Conservation (phyloP, 305 asterid species). For the Fraxinus paxiana region DNA sequence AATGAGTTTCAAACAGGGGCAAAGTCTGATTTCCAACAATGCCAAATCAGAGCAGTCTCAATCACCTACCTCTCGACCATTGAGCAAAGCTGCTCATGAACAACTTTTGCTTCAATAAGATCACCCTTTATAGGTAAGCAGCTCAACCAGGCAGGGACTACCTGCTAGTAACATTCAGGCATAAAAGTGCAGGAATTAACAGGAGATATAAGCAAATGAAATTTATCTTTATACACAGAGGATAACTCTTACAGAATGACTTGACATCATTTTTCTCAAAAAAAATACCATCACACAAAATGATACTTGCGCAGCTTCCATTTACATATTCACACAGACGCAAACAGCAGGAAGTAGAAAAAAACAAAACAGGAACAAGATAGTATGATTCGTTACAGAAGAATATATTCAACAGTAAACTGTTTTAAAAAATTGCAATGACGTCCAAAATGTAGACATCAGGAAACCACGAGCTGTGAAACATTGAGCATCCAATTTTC, state of each 20-base stretch:
- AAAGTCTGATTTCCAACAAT: not conserved
- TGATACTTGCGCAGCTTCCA: not conserved
- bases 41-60: slow-evolving; percentile 1
- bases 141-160: slow-evolving; percentile 89
- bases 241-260: not conserved
- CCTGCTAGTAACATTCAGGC: slow-evolving; percentile 37
- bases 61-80: slow-evolving; percentile 72
- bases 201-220: slow-evolving; percentile 8
- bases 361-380: not conserved
- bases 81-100: slow-evolving; percentile 84
- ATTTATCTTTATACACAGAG: not conserved
- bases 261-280: not conserved
- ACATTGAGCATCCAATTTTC: not conserved
- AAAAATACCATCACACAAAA: not conserved
- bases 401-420: not conserved
- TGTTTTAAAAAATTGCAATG: not conserved
- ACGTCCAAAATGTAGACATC: not conserved
- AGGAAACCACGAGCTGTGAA: not conserved
- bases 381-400: not conserved
- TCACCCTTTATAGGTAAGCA: slow-evolving; percentile 90
- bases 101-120: slow-evolving; percentile 85
- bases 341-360: not conserved
- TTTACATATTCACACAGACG: not conserved
- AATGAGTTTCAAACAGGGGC: too few species aligned
- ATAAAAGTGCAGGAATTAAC: not conserved